phyloP scores from a whole-genome alignment of 768 basidiomycete species.

The Hortiboletus campestris region DNA sequence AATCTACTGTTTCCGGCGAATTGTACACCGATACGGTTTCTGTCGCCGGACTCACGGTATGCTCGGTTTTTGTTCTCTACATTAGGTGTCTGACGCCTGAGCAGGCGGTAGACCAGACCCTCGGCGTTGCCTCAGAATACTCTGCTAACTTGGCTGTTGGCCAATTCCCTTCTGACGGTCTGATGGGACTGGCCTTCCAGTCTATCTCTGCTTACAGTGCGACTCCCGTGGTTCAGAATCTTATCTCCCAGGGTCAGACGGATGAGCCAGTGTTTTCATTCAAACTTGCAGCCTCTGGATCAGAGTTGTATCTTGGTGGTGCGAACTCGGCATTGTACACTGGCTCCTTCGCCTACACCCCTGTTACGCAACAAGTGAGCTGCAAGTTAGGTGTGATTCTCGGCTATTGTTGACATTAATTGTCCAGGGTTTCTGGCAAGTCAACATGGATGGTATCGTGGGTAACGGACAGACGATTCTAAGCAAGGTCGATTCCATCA shows the following conservation, averaged over 20 bases:
- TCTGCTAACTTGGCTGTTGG: neutral
- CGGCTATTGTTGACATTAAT: neutral
- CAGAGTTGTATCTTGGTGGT: conserved; percentile 55
- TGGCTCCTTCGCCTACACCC: conserved; percentile 40
- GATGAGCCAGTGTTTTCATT: conserved; percentile 43
- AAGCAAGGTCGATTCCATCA: conserved; percentile 8
- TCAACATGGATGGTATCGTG: conserved; percentile 8
- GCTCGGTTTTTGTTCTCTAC: neutral
- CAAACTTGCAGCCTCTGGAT: conserved; percentile 40
- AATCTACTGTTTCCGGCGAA: conserved; percentile 1
- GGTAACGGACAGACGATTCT: conserved; percentile 1
- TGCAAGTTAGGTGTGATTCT: neutral
- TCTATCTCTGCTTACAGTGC: conserved; percentile 35
- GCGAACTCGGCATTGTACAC: conserved; percentile 42
- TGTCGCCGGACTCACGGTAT: conserved; percentile 11
- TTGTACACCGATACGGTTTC: conserved; percentile 11
- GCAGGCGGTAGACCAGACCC: conserved; percentile 12
- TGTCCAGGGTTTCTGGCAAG: conserved; percentile 19
- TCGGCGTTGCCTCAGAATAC: conserved; percentile 15
- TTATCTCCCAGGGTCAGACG: conserved; percentile 35
- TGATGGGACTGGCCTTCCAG: conserved; percentile 43
- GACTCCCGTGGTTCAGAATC: conserved; percentile 40
- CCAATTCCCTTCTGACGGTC: conserved; percentile 23
- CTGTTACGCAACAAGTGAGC: conserved; percentile 9
- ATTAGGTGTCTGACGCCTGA: neutral